Base-by-base conservation (phyloP, 768 basidiomycete genomes). In the Rhizopogon roseolus region DNA sequence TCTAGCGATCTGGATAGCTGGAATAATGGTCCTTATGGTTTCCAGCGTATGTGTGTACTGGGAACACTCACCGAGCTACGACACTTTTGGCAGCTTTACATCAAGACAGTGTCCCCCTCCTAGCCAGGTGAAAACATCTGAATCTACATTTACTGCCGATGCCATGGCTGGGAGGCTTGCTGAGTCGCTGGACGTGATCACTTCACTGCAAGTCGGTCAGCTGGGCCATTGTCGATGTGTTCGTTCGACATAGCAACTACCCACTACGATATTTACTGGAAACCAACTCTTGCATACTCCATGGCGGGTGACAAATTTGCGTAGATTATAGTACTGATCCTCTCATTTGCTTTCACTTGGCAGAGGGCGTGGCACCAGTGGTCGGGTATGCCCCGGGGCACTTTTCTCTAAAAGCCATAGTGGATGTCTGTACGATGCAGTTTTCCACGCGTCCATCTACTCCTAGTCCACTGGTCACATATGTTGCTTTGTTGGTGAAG, bases 401-500 rank as follows among this genome's bases (percentile, higher is more conserved):
- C 13, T 10, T 6, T 22, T 22, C 34, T 22, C 46, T 48, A 5
- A 36, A 16, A 16, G 19, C 34, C 3, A 0, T 25, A 16, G 34
- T 36, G 6, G 16, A 49, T 11, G 55, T 46, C 51, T 6, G 60
- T 56, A 10, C 58, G 60, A 10, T 8, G 27, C 66, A 68, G 39
- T 68, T 68, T 43, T 60, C 59, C 19, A 46, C 41, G 25, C 70
- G 66, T 53, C 56, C 54, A 17, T 19, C 3, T 14, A 17, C 37
- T n/a, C 36, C 60, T 1, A 5, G 52, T 29, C 52, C 45, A 7
- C 51, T 70, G n/a, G 39, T 63, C 1, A 16, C n/a, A n/a, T 69
- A 36, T 66, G 68, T 14, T 56, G 68, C 55, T 70, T 69, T 32
- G 60, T 53, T 50, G 70, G 68, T 6, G 68, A 69, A 2, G 68